Conservation (phyloP, 441 rosid genomes). For the Gossypium gossypioides region DNA sequence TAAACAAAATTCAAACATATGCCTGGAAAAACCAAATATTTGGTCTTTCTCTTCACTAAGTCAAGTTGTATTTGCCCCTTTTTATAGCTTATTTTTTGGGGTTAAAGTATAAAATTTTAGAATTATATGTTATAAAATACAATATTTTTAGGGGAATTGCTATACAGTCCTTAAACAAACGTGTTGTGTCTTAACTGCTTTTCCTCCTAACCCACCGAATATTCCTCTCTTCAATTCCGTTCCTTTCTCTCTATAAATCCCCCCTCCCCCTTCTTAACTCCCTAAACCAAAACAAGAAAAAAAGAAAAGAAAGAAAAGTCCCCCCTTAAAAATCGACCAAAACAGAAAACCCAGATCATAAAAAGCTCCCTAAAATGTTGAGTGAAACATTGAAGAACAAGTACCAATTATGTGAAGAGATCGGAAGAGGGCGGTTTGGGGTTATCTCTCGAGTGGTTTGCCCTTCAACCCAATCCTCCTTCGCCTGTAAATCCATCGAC, state of each 20-base stretch:
- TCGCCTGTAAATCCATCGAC: conserved; percentile 63
- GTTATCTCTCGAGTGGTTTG: conserved; percentile 59
- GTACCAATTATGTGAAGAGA: conserved; percentile 63
- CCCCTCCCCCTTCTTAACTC: background rate
- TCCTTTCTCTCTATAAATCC: background rate
- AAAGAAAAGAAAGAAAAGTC: too few relatives aligned
- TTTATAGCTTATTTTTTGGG: too few relatives aligned
- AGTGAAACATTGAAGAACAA: conserved; percentile 31
- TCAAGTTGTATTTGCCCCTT: too few relatives aligned
- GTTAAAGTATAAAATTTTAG: too few relatives aligned
- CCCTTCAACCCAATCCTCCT: conserved; percentile 33
- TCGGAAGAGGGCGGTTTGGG: conserved; percentile 84
- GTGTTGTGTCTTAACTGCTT: conserved; percentile 5
- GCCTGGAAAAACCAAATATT: too few relatives aligned
- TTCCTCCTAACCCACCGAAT: conserved; percentile 5
- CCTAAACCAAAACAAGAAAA: background rate
- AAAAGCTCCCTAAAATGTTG: conserved; percentile 12
- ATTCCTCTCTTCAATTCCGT: conserved; percentile 8
- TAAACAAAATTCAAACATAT: too few relatives aligned
- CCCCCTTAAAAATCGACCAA: background rate
- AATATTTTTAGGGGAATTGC: too few relatives aligned
- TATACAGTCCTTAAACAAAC: background rate
- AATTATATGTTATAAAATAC: too few relatives aligned
- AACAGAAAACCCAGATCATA: background rate
- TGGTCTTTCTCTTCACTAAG: too few relatives aligned